Evolutionary conservation across 306 rosid genomes (phyloP).

Genomic region (Prunus padus): DNA sequence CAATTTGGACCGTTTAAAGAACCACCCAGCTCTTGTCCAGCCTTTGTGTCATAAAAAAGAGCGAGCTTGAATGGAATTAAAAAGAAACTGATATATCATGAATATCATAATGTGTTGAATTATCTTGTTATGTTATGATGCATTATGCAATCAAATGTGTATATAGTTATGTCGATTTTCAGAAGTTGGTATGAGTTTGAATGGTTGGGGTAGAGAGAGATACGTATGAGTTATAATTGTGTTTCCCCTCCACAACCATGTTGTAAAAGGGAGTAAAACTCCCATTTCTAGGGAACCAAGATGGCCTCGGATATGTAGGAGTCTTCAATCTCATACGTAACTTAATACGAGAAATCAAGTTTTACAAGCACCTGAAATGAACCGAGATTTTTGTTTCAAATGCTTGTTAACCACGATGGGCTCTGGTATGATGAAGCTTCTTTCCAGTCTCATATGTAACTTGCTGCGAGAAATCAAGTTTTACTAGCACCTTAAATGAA

Average conservation of each 20-base stretch:
- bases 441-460: neutral
- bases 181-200: neutral
- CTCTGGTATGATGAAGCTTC: too few species aligned
- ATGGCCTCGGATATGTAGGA: too few species aligned
- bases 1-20: constrained; percentile 25
- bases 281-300: neutral
- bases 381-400: neutral
- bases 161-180: neutral
- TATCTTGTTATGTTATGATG: neutral
- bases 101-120: neutral
- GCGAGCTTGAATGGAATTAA: neutral
- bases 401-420: too few species aligned
- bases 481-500: neutral
- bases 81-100: too few species aligned
- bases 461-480: neutral
- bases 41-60: constrained; percentile 19
- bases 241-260: constrained; percentile 5
- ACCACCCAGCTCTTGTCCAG: constrained; percentile 27
- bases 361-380: neutral
- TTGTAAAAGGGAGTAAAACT: neutral
- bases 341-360: neutral
- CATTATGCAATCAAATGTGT: neutral
- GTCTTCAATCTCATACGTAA: neutral
- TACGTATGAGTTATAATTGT: neutral
- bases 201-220: neutral